Percentiles rank a stretch among this genome's conserved stretches.
Evolutionary conservation across 2,329 filamentous ascomycete species (phyloP).

Genomic region (Aspergillus sp.): DNA sequence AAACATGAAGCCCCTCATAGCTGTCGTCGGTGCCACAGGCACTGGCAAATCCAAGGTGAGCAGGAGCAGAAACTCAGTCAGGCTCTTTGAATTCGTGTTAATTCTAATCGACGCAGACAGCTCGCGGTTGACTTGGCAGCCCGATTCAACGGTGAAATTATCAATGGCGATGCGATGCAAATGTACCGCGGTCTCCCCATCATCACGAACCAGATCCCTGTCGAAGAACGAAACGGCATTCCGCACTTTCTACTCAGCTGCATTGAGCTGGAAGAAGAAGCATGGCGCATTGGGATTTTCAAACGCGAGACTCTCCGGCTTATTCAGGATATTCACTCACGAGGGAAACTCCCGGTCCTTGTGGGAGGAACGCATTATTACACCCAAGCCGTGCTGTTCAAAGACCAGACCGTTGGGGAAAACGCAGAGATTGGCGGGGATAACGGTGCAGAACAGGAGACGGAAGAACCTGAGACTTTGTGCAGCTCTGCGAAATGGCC

Average conservation of each 20-base stretch:
- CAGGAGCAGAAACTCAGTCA: constrained; percentile 16
- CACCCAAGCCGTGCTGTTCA: constrained; percentile 77
- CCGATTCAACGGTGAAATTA: constrained; percentile 80
- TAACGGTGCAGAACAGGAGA: constrained; percentile 14
- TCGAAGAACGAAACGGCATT: constrained; percentile 65
- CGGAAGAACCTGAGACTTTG: constrained; percentile 2
- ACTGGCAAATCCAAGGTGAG: constrained; percentile 86
- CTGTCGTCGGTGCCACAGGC: constrained; percentile 80
- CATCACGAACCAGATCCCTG: constrained; percentile 86
- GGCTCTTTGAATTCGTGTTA: no score
- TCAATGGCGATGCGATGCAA: constrained; percentile 98
- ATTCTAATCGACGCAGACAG: constrained; percentile 42
- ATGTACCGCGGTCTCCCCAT: constrained; percentile 86
- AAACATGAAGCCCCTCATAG: constrained; percentile 55
- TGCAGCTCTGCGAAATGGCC: constrained; percentile 47
- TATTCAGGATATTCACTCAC: constrained; percentile 67
- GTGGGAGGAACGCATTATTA: constrained; percentile 97
- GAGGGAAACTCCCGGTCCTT: constrained; percentile 77
- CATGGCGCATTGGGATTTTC: constrained; percentile 77
- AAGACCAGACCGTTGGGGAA: constrained; percentile 53
- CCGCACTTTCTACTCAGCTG: constrained; percentile 82
- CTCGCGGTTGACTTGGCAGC: constrained; percentile 81
- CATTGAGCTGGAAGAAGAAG: constrained; percentile 64
- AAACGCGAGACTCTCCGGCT: constrained; percentile 58
- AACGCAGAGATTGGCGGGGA: constrained; percentile 18